phyloP scores from a whole-genome alignment of 1,284 basidiomycete species.

The Fomitiporia mediterranea region DNA sequence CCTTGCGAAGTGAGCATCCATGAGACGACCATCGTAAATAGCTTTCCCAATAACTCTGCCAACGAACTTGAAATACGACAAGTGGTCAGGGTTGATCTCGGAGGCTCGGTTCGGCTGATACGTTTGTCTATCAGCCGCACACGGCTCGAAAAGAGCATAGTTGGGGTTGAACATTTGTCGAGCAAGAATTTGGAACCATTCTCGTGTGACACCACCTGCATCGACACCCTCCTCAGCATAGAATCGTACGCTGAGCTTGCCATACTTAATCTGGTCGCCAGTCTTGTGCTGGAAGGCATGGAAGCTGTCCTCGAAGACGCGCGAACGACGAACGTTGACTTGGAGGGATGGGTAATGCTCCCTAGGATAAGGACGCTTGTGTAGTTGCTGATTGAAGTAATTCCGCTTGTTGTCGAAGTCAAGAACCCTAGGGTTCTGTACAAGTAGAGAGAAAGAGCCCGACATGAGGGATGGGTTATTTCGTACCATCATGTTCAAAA shows the following conservation, averaged over 20 bases:
- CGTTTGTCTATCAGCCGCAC: conserved; percentile 88
- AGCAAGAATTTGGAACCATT: conserved; percentile 98
- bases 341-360: conserved; percentile 85
- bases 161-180: conserved; percentile 99
- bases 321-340: conserved; percentile 87
- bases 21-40: conserved; percentile 90
- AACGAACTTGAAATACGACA: conserved; percentile 98
- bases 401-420: conserved; percentile 99
- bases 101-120: conserved; percentile 98
- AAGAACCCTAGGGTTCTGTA: conserved; percentile 93
- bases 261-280: conserved; percentile 97
- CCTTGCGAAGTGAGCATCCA: conserved; percentile 97
- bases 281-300: conserved; percentile 85
- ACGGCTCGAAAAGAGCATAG: conserved; percentile 97
- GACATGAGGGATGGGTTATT: conserved; percentile 98
- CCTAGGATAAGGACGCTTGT: conserved; percentile 74
- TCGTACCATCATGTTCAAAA: conserved; percentile 95
- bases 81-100: conserved; percentile 90
- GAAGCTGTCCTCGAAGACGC: conserved; percentile 98
- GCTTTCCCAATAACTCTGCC: conserved; percentile 97
- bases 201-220: conserved; percentile 95
- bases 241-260: conserved; percentile 96
- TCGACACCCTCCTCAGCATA: conserved; percentile 98
- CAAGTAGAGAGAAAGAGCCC: conserved; percentile 94
- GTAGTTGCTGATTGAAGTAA: conserved; percentile 96